Evolutionary conservation across 768 basidiomycete genomes (phyloP).

Genomic region (Naematelia aurantialba): DNA sequence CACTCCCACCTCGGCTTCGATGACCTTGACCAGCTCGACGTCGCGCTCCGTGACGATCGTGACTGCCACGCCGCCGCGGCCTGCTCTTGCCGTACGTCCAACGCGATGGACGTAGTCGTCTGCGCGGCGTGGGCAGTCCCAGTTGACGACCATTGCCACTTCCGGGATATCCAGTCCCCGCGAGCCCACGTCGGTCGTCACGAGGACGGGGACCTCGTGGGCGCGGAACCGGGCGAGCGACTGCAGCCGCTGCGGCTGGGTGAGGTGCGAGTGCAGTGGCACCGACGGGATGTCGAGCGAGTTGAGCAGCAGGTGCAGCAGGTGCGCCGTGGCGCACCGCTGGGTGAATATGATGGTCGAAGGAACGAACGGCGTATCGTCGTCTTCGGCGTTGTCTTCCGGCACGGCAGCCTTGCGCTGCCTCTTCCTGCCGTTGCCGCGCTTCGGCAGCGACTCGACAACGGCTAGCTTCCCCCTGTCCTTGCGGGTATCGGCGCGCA

Average conservation of each 20-base stretch:
- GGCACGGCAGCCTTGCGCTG: constrained; percentile 8
- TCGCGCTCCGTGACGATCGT: constrained; percentile 95
- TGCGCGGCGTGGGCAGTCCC: constrained; percentile 77
- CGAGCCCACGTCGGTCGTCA: constrained; percentile 92
- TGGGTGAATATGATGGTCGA: constrained; percentile 91
- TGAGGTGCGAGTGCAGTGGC: constrained; percentile 85
- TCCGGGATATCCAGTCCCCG: constrained; percentile 95
- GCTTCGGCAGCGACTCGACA: constrained; percentile 35
- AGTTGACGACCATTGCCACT: constrained; percentile 93
- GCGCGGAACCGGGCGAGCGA: constrained; percentile 84
- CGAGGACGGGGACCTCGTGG: constrained; percentile 78
- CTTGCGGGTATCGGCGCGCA: constrained; percentile 52
- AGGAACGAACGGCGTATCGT: constrained; percentile 63
- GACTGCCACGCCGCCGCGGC: constrained; percentile 79
- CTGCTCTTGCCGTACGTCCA: constrained; percentile 85
- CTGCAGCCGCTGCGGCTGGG: constrained; percentile 79
- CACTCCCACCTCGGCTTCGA: constrained; percentile 88
- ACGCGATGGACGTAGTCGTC: constrained; percentile 98
- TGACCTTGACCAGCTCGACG: constrained; percentile 72
- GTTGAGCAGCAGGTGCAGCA: constrained; percentile 69
- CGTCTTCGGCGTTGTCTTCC: constrained; percentile 56
- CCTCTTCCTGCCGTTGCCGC: constrained; percentile 30
- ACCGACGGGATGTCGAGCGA: constrained; percentile 76
- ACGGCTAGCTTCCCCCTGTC: constrained; percentile 1
- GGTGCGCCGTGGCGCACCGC: constrained; percentile 82